A percentile compares a stretch with the other conserved stretches of the same genome.
Conservation (phyloP, 2,329 filamentous ascomycete genomes). For the Nemania sp. region DNA sequence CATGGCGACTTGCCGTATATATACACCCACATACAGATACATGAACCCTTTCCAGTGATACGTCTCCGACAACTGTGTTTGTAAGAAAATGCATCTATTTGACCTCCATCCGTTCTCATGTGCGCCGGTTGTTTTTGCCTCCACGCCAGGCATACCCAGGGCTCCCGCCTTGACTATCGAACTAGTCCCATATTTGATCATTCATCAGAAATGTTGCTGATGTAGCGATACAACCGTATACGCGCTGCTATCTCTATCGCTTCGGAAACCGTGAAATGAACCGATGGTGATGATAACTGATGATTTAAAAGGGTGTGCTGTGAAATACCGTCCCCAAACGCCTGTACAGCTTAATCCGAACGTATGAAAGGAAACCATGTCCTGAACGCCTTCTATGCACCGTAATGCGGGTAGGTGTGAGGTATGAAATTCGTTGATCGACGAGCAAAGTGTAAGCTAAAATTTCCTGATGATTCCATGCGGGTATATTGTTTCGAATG, state of each 20-base stretch:
- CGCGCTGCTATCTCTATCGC: conserved; percentile 12
- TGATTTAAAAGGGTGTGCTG: no score
- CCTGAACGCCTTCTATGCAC: conserved; percentile 28
- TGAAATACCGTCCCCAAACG: no score
- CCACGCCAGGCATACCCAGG: conserved; percentile 2
- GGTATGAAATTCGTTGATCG: conserved; percentile 20
- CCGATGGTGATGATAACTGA: no score
- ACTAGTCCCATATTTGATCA: conserved; percentile 6
- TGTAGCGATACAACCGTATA: conserved; percentile 3
- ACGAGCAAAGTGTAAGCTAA: conserved; percentile 15
- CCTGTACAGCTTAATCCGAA: no score
- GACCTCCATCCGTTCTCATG: conserved; percentile 7
- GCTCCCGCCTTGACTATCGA: conserved; percentile 12
- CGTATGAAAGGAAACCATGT: conserved; percentile 14
- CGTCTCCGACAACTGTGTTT: no score
- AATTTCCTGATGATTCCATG: conserved; percentile 17
- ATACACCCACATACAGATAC: conserved; percentile 18
- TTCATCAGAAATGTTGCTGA: not conserved
- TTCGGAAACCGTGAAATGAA: conserved; percentile 7
- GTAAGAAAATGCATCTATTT: no score
- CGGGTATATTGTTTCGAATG: conserved; percentile 24
- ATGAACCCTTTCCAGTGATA: no score
- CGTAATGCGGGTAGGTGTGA: conserved; percentile 19
- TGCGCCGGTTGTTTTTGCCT: not conserved
- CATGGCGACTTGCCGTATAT: no score